phyloP scores from a whole-genome alignment of 805 yeast species.

The Teunomyces pallodes region DNA sequence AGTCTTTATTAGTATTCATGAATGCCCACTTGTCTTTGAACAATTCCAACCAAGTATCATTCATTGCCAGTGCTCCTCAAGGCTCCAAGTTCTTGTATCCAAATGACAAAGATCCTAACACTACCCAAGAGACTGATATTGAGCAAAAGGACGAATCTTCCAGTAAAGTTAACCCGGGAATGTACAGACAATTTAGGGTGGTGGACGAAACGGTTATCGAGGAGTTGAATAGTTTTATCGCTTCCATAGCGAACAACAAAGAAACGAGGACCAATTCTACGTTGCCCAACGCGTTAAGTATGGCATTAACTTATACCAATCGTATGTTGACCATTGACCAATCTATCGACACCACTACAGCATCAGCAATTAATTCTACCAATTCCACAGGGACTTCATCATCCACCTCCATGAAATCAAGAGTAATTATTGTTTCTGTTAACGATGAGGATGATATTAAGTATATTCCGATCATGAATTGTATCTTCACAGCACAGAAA shows the following conservation, averaged over 20 bases:
- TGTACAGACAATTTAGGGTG: constrained; percentile 81
- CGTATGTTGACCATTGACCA: constrained; percentile 53
- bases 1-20: constrained; percentile 68
- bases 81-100: constrained; percentile 78
- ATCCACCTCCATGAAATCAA: constrained; percentile 32
- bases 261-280: constrained; percentile 16
- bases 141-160: neutral
- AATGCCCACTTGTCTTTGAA: constrained; percentile 88
- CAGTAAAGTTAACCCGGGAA: constrained; percentile 49
- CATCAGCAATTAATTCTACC: constrained; percentile 38
- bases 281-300: constrained; percentile 74
- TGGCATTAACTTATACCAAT: constrained; percentile 79
- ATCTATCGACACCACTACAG: constrained; percentile 43
- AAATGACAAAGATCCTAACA: constrained; percentile 10
- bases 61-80: constrained; percentile 69
- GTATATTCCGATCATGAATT: constrained; percentile 91
- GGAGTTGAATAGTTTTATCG: constrained; percentile 41
- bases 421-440: constrained; percentile 58
- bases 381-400: constrained; percentile 11
- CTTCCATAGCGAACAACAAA: neutral
- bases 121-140: constrained; percentile 9
- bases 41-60: constrained; percentile 79
- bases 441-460: constrained; percentile 75
- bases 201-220: constrained; percentile 73
- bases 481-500: constrained; percentile 94